Conservation (phyloP, 805 yeast species). For the Alloascoidea hylecoeti region DNA sequence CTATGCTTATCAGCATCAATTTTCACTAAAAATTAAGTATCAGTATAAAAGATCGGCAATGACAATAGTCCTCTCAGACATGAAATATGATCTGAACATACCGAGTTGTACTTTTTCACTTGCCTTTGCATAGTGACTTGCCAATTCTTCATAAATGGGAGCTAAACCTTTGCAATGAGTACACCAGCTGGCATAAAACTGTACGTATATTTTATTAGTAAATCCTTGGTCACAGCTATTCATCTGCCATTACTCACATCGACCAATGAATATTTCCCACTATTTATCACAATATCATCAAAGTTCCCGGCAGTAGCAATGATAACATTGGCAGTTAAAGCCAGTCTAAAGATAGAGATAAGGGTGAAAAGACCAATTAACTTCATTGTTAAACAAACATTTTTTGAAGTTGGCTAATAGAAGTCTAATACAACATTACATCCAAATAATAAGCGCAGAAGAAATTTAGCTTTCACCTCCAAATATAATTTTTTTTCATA, state of each 20-base stretch:
- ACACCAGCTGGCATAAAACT: constrained; percentile 72
- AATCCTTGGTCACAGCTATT: no score
- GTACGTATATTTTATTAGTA: no score
- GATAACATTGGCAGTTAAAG: no score
- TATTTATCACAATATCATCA: constrained; percentile 31
- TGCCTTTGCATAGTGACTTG: constrained; percentile 37
- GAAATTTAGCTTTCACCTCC: no score
- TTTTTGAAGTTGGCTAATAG: no score
- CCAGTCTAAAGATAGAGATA: no score
- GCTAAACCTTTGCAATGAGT: constrained; percentile 87
- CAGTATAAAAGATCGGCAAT: neutral
- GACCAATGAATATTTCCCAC: constrained; percentile 43
- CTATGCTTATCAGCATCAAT: constrained; percentile 49
- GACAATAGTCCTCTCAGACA: neutral
- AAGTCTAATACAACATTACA: no score
- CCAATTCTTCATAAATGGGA: constrained; percentile 74
- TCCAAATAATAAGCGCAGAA: no score
- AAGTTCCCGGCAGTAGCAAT: constrained; percentile 15
- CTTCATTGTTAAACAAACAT: no score
- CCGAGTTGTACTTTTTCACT: constrained; percentile 25
- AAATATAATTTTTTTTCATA: no score
- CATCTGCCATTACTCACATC: constrained; percentile 15
- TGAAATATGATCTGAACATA: no score
- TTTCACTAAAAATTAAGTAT: constrained; percentile 18
- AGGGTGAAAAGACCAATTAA: no score